phyloP scores from a whole-genome alignment of 78 protist species.

The Isochrysis galbana region DNA sequence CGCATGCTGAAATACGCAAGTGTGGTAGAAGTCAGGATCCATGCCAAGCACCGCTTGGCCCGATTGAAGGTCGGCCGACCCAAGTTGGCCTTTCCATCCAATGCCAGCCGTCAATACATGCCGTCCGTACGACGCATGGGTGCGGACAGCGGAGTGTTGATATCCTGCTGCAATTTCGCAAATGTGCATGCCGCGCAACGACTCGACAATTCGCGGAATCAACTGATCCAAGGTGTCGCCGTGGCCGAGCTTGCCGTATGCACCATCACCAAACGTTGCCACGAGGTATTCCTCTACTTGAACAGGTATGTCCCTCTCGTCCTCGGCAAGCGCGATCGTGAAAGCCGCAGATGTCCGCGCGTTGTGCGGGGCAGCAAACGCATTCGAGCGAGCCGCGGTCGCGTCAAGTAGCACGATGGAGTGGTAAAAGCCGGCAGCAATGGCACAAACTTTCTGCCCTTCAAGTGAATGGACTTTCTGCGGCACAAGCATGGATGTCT shows the following conservation, averaged over 20 bases:
- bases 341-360: background rate
- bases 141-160: background rate
- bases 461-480: background rate
- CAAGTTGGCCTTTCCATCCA: background rate
- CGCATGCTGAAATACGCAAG: background rate
- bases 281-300: background rate
- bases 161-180: background rate
- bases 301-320: background rate
- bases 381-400: background rate
- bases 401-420: background rate
- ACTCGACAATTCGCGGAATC: background rate
- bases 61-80: background rate
- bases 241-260: constrained; percentile 18
- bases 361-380: background rate
- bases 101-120: background rate
- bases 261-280: background rate
- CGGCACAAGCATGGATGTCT: background rate
- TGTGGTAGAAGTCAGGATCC: background rate
- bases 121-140: background rate
- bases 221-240: background rate
- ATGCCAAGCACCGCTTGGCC: background rate
- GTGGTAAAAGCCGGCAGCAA: background rate
- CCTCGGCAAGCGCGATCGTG: background rate
- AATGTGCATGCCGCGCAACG: background rate
- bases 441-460: background rate